Percentiles rank a stretch among this genome's conserved stretches.
These are phyloP conservation scores for Trichoderma oligosporum DNA, from an alignment of 2,329 filamentous ascomycete genomes.

Conservation along the genomic window DNA sequence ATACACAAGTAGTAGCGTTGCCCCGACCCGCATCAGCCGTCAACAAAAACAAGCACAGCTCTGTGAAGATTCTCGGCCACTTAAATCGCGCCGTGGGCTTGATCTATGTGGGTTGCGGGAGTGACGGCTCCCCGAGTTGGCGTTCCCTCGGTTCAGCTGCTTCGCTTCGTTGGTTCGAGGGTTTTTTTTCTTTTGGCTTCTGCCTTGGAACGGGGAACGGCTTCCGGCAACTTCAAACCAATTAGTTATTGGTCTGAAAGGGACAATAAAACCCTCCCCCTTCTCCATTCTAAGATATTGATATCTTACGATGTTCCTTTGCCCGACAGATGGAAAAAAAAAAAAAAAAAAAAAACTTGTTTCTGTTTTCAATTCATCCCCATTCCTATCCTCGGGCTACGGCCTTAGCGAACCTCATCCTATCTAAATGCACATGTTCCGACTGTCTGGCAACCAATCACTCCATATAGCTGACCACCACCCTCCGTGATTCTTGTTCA, in stretches of 20 bases:
- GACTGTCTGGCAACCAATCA: slow-evolving; percentile 6
- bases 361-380: no score
- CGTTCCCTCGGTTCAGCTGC: neutral
- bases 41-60: neutral
- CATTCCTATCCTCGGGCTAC: no score
- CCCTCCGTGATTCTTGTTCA: neutral
- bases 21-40: neutral
- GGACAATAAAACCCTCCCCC: neutral
- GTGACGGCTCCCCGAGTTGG: slow-evolving; percentile 6
- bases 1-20: neutral
- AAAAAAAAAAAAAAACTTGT: no score
- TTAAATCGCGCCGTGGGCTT: neutral
- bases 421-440: neutral
- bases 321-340: no score
- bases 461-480: slow-evolving; percentile 8
- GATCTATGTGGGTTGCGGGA: neutral
- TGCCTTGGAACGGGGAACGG: no score
- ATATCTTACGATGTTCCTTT: no score
- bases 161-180: neutral
- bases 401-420: neutral
- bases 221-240: neutral
- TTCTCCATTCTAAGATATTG: neutral
- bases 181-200: neutral
- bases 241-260: neutral
- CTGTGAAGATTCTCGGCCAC: slow-evolving; percentile 3